phyloP scores from a whole-genome alignment of 2,329 filamentous ascomycete species.

The Ophiostoma perfectum region DNA sequence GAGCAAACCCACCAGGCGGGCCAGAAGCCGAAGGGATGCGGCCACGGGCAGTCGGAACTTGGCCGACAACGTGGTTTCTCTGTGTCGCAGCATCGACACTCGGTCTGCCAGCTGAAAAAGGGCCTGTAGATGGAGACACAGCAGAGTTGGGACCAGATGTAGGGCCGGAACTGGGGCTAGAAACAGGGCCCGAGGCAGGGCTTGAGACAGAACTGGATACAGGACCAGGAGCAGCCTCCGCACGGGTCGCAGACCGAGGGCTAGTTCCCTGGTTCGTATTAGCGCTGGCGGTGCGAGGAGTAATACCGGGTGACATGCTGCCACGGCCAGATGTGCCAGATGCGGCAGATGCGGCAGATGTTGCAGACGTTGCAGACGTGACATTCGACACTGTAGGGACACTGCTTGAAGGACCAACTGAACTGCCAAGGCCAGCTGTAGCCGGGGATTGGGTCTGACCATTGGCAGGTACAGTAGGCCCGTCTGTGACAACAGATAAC shows the following conservation, averaged over 20 bases:
- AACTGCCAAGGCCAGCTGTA: background rate
- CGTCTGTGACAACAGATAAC: conserved; percentile 15
- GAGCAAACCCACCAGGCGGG: conserved; percentile 1
- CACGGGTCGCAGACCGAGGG: background rate
- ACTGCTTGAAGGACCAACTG: background rate
- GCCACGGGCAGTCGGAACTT: conserved; percentile 18
- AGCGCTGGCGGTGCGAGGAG: background rate
- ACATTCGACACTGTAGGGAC: background rate
- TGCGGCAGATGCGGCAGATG: background rate
- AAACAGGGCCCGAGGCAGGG: background rate
- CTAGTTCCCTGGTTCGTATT: background rate
- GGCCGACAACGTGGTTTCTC: background rate
- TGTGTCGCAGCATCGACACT: background rate
- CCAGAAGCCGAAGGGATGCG: conserved; percentile 19
- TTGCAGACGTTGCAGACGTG: background rate
- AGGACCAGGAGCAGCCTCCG: background rate
- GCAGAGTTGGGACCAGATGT: background rate
- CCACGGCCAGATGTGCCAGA: background rate
- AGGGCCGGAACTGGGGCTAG: background rate
- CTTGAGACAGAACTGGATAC: too few relatives aligned
- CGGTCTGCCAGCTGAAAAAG: background rate
- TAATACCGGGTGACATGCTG: background rate
- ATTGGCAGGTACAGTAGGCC: background rate
- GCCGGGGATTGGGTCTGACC: background rate
- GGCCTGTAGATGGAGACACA: background rate